Conservation (phyloP, 805 yeast genomes). For the Clavispora santaluciae region DNA sequence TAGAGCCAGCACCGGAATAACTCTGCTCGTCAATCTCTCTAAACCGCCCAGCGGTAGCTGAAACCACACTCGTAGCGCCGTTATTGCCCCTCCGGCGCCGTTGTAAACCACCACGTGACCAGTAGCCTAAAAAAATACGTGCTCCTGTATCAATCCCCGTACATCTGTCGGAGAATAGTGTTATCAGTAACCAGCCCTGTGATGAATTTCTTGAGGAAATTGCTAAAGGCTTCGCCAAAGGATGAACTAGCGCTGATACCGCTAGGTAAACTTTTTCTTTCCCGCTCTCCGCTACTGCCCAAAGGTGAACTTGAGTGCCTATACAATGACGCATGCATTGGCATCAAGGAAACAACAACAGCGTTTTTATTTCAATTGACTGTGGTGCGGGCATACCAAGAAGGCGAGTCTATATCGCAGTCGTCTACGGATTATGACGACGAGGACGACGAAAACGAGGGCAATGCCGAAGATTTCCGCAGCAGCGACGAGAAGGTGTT, state of each 20-base stretch:
- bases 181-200: not conserved
- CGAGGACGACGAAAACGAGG: conserved; percentile 38
- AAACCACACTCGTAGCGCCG: no score
- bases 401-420: conserved; percentile 55
- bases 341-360: conserved; percentile 62
- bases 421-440: conserved; percentile 41
- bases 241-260: conserved; percentile 68
- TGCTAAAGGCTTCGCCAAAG: conserved; percentile 51
- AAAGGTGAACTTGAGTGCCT: conserved; percentile 82
- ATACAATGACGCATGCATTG: conserved; percentile 73
- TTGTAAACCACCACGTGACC: no score
- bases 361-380: conserved; percentile 67
- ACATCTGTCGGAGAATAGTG: not conserved
- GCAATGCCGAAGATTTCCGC: conserved; percentile 18
- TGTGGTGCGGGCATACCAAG: conserved; percentile 63
- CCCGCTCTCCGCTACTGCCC: conserved; percentile 74
- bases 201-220: conserved; percentile 71
- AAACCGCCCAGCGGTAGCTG: no score
- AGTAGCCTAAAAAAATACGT: not conserved
- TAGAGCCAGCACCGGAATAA: no score
- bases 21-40: no score
- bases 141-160: not conserved
- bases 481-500: conserved; percentile 66
- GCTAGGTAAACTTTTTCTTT: conserved; percentile 70
- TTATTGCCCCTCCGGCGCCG: no score